A percentile compares a stretch with the other conserved stretches of the same genome.
Evolutionary conservation across 768 basidiomycete species (phyloP).

Genomic region (Amanita subjunquillea): DNA sequence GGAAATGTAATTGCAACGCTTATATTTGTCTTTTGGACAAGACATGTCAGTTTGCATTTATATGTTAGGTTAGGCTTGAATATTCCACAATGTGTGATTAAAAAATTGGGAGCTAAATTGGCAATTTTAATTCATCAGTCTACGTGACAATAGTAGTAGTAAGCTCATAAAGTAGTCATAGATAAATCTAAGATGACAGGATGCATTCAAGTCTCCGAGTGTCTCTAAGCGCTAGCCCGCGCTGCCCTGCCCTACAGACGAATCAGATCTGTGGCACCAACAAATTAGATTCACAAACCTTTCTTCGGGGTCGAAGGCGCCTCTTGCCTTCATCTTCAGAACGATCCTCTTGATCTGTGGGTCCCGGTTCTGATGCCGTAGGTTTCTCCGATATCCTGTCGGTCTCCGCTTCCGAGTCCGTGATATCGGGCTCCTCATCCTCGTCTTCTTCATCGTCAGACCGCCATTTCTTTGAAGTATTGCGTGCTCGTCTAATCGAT

Average conservation of each 20-base stretch:
- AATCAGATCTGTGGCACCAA: background rate
- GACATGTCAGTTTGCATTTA: too few species aligned
- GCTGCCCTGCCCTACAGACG: slow-evolving; percentile 6
- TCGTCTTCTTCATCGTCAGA: slow-evolving; percentile 21
- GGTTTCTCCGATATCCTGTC: slow-evolving; percentile 8
- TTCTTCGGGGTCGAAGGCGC: slow-evolving; percentile 8
- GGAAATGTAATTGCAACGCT: background rate
- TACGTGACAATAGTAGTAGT: background rate
- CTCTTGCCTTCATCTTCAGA: slow-evolving; percentile 20
- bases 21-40: too few species aligned
- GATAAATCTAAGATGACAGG: background rate
- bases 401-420: slow-evolving; percentile 29
- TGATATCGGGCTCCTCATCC: slow-evolving; percentile 19
- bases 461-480: slow-evolving; percentile 19
- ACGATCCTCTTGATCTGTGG: slow-evolving; percentile 16
- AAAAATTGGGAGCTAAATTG: too few species aligned
- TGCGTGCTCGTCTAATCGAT: slow-evolving; percentile 24
- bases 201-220: background rate
- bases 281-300: slow-evolving; percentile 1
- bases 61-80: too few species aligned
- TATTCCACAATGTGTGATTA: too few species aligned
- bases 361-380: slow-evolving; percentile 7
- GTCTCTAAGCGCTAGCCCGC: slow-evolving; percentile 1
- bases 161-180: slow-evolving; percentile 1
- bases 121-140: background rate